Conservation (phyloP, 148 eudicot species). For the Cornus controversa region DNA sequence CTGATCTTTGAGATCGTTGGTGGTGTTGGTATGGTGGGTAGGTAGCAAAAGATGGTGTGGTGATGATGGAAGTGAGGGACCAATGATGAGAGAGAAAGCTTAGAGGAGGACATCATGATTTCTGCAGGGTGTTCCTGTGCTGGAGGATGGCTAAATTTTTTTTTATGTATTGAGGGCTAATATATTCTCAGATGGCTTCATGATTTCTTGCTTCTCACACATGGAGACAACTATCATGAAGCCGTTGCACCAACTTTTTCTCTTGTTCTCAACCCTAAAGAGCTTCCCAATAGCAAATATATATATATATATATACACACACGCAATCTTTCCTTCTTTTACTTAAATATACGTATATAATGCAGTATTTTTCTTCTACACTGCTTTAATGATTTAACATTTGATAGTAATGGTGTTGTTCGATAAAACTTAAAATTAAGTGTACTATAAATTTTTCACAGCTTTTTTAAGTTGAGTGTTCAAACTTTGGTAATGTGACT, state of each 20-base stretch:
- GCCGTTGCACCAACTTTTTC: background rate
- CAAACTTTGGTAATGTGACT: too few relatives aligned
- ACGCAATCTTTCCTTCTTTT: too few relatives aligned
- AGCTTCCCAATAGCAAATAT: background rate
- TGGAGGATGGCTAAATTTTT: slow-evolving; percentile 4
- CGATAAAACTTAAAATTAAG: too few relatives aligned
- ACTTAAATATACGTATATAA: too few relatives aligned
- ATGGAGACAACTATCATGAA: slow-evolving; percentile 14
- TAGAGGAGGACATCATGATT: slow-evolving; percentile 35
- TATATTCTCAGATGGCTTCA: slow-evolving; percentile 2
- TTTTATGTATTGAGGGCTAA: slow-evolving; percentile 2
- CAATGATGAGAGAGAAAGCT: slow-evolving; percentile 34
- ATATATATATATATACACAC: too few relatives aligned
- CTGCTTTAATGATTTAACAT: too few relatives aligned
- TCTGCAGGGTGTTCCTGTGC: slow-evolving; percentile 11
- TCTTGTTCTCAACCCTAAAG: background rate
- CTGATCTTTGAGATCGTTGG: slow-evolving; percentile 11
- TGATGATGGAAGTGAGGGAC: slow-evolving; percentile 27
- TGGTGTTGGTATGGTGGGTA: slow-evolving; percentile 10
- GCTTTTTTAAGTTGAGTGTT: too few relatives aligned
- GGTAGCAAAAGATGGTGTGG: slow-evolving; percentile 20
- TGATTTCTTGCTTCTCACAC: slow-evolving; percentile 12
- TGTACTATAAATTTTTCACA: too few relatives aligned
- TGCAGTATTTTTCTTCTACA: too few relatives aligned
- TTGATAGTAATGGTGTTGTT: too few relatives aligned